Evolutionary conservation across 2,329 filamentous ascomycete genomes (phyloP).

Genomic region (Beauveria asiatica): DNA sequence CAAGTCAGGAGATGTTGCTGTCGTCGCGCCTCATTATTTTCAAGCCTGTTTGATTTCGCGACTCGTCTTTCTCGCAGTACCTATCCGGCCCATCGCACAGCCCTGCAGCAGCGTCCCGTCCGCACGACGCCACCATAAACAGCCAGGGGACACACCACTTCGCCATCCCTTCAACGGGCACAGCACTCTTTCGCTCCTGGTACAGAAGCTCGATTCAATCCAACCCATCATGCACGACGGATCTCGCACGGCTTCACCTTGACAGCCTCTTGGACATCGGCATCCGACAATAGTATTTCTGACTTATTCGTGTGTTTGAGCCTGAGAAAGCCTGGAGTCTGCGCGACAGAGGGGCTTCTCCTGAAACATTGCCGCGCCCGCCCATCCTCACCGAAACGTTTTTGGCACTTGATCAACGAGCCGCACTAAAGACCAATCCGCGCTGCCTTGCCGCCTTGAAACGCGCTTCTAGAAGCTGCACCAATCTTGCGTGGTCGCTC

Average conservation of each 20-base stretch:
- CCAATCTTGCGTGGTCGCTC: slow-evolving; percentile 16
- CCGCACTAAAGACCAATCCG: not conserved
- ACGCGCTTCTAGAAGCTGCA: slow-evolving; percentile 15
- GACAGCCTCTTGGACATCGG: slow-evolving; percentile 1
- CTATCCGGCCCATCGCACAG: not conserved
- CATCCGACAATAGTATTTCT: not conserved
- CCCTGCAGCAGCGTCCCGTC: not conserved
- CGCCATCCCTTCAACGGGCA: not conserved
- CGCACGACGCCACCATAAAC: not conserved
- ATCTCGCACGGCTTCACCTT: not conserved
- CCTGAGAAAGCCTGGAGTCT: not conserved
- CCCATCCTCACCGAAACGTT: slow-evolving; percentile 8
- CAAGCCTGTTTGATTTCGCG: not conserved
- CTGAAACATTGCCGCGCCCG: slow-evolving; percentile 9
- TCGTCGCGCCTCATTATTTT: not conserved
- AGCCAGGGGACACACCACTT: not conserved
- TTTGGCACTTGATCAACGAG: slow-evolving; percentile 1
- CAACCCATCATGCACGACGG: slow-evolving; percentile 3
- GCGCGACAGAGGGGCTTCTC: slow-evolving; percentile 10
- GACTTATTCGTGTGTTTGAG: slow-evolving; percentile 1
- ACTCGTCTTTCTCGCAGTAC: not conserved
- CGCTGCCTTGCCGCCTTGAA: slow-evolving; percentile 6
- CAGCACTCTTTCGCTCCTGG: not conserved
- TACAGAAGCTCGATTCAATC: not conserved
- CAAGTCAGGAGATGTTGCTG: not conserved